Conservation (phyloP, 2,329 filamentous ascomycete genomes). For the Cladophialophora yegresii region DNA sequence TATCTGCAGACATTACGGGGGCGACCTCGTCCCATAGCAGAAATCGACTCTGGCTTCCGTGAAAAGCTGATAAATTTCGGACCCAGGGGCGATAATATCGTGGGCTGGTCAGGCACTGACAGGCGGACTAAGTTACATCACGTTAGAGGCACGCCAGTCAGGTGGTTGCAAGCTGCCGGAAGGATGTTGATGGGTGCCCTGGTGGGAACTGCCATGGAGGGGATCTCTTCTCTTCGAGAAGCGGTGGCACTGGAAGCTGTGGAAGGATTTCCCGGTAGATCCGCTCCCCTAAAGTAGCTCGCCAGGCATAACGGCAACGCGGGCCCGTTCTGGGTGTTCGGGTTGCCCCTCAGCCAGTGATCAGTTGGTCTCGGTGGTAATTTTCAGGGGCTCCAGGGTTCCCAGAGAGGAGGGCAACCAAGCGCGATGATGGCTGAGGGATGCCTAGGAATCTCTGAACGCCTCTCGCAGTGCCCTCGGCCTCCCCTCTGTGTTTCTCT, state of each 20-base stretch:
- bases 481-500: conserved; percentile 16
- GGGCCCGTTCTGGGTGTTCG: conserved; percentile 8
- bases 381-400: conserved; percentile 19
- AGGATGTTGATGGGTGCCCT: conserved; percentile 5
- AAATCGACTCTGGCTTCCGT: conserved; percentile 6
- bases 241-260: conserved; percentile 15
- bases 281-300: conserved; percentile 5
- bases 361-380: conserved; percentile 5
- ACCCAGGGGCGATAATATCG: conserved; percentile 3
- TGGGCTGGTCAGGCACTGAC: conserved; percentile 9
- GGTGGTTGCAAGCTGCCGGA: conserved; percentile 17
- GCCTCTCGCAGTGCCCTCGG: conserved; percentile 6
- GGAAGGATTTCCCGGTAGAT: neutral
- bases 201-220: conserved; percentile 12
- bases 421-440: conserved; percentile 18
- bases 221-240: conserved; percentile 12
- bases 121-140: conserved; percentile 17
- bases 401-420: neutral
- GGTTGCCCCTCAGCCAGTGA: conserved; percentile 19
- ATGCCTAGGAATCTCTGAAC: conserved; percentile 14
- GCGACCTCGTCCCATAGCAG: neutral
- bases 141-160: conserved; percentile 12
- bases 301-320: conserved; percentile 8
- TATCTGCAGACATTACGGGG: neutral
- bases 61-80: conserved; percentile 1